Percentiles rank a stretch among this genome's conserved stretches.
Evolutionary conservation across 1,284 basidiomycete genomes (phyloP).

Genomic region (Amylostereum chailletii): DNA sequence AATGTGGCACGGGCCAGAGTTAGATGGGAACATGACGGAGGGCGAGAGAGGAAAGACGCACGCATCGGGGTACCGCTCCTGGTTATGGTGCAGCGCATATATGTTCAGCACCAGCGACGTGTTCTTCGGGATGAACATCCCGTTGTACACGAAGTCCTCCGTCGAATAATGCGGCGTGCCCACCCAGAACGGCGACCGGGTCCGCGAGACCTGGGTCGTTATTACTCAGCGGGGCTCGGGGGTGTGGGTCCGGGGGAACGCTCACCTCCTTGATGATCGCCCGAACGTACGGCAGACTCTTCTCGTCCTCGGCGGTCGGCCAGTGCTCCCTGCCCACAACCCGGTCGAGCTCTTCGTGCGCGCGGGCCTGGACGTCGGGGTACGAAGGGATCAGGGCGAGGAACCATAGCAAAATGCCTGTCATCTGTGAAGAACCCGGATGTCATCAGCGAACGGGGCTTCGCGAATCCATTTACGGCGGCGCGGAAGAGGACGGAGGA

Average conservation of each 20-base stretch:
- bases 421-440: constrained; percentile 16
- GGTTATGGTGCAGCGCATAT: constrained; percentile 31
- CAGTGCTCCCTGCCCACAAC: constrained; percentile 20
- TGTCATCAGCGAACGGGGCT: not conserved
- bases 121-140: constrained; percentile 30
- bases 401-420: constrained; percentile 23
- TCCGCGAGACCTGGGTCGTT: constrained; percentile 11
- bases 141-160: constrained; percentile 30
- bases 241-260: not conserved
- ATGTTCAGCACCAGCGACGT: constrained; percentile 29
- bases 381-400: constrained; percentile 23
- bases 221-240: not conserved
- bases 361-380: constrained; percentile 18
- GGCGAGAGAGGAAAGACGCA: constrained; percentile 11
- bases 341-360: constrained; percentile 20
- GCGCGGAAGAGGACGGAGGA: not conserved
- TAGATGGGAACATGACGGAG: constrained; percentile 4
- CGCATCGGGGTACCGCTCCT: constrained; percentile 27
- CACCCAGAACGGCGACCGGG: constrained; percentile 20
- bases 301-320: constrained; percentile 18
- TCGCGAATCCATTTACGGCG: constrained; percentile 5
- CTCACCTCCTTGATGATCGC: constrained; percentile 18
- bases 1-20: not conserved
- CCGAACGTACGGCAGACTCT: constrained; percentile 20
- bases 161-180: constrained; percentile 28